Conservation (phyloP, 2,329 filamentous ascomycete species). For the Colletotrichum cereale region DNA sequence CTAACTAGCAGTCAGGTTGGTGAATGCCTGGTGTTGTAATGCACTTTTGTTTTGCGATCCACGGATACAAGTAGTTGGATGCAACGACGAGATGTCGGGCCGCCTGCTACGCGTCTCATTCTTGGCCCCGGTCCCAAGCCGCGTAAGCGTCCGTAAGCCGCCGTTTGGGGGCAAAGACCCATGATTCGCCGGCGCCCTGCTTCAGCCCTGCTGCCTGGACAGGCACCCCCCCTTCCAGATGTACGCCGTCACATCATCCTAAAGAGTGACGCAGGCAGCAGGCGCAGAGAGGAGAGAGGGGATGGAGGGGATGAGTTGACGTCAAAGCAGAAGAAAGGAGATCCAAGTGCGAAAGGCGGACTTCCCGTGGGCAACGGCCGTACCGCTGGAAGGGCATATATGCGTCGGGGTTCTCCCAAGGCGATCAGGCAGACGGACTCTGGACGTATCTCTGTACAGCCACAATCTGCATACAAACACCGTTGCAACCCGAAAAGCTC, state of each 20-base stretch:
- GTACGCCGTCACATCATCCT: no score
- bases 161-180: neutral
- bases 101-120: constrained; percentile 3
- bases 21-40: no score
- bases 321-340: neutral
- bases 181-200: constrained; percentile 14
- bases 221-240: neutral
- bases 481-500: neutral
- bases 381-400: neutral
- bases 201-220: constrained; percentile 34
- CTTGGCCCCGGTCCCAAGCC: constrained; percentile 32
- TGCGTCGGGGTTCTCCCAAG: neutral
- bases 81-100: no score
- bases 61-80: no score
- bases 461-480: neutral
- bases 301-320: neutral
- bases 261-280: neutral
- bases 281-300: neutral
- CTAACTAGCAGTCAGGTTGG: no score
- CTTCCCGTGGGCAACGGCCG: neutral
- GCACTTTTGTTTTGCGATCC: no score
- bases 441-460: neutral
- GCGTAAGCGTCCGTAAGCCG: constrained; percentile 39
- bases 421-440: constrained; percentile 10
- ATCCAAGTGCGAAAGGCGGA: neutral